Conservation (phyloP, 2,329 filamentous ascomycete species). For the Botryosphaeria dothidea region DNA sequence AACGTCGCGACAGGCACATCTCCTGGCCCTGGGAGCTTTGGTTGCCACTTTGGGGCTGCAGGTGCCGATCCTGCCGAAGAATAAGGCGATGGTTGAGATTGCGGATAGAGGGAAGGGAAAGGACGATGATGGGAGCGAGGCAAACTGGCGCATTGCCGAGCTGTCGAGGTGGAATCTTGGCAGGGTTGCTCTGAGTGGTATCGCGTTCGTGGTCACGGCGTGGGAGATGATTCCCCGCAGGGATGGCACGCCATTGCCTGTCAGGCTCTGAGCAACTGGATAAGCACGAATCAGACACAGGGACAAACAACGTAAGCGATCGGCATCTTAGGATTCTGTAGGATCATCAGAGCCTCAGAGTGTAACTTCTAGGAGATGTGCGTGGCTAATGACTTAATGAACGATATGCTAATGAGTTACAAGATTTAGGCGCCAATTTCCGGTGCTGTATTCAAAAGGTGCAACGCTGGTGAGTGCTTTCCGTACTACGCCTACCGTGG, state of each 20-base stretch:
- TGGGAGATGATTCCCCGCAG: background rate
- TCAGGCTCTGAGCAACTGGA: background rate
- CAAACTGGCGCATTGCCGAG: background rate
- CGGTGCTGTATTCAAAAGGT: too few relatives aligned
- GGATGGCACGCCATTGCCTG: background rate
- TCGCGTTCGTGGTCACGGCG: background rate
- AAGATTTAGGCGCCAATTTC: too few relatives aligned
- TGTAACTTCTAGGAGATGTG: too few relatives aligned
- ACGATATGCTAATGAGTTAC: too few relatives aligned
- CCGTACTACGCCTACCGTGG: background rate
- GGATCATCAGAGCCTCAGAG: too few relatives aligned
- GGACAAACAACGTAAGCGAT: too few relatives aligned
- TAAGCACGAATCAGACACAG: background rate
- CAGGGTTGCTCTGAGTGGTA: background rate
- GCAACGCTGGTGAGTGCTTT: too few relatives aligned
- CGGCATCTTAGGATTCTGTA: too few relatives aligned
- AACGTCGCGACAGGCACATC: background rate
- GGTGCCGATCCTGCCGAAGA: constrained; percentile 3
- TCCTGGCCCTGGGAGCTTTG: background rate
- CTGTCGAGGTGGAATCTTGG: background rate
- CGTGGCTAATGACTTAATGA: too few relatives aligned
- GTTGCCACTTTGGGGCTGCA: background rate
- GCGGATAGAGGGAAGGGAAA: constrained; percentile 2
- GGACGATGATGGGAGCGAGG: background rate
- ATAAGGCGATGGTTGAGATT: background rate